These are phyloP conservation scores for Amylostereum areolatum DNA, from an alignment of 1,284 basidiomycete genomes.

Conservation along the genomic window DNA sequence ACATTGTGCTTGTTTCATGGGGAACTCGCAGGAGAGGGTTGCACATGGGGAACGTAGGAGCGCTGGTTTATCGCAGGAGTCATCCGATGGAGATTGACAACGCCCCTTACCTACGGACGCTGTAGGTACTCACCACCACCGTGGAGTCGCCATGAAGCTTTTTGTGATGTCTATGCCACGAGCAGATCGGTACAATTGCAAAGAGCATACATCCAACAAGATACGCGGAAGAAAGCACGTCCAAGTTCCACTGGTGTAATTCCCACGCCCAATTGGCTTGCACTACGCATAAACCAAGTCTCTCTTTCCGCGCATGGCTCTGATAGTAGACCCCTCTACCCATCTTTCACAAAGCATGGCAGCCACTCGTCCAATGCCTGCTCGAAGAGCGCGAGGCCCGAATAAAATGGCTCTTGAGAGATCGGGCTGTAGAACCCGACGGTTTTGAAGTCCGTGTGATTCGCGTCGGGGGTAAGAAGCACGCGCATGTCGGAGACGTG, in stretches of 20 bases:
- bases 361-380: conserved; percentile 43
- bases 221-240: not conserved
- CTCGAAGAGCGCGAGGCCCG: conserved; percentile 39
- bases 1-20: too few relatives aligned
- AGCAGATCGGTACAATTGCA: too few relatives aligned
- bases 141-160: too few relatives aligned
- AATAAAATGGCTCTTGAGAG: conserved; percentile 38
- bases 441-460: conserved; percentile 42
- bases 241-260: not conserved
- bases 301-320: not conserved
- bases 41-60: too few relatives aligned
- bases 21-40: too few relatives aligned
- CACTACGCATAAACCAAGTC: not conserved
- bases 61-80: too few relatives aligned
- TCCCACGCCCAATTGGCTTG: not conserved
- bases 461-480: conserved; percentile 37
- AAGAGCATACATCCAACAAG: not conserved
- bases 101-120: too few relatives aligned
- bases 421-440: conserved; percentile 45
- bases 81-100: too few relatives aligned
- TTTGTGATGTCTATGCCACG: too few relatives aligned
- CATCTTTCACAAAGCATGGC: conserved; percentile 29
- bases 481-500: conserved; percentile 45
- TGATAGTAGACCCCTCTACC: not conserved
- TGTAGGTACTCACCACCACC: too few relatives aligned